Base-by-base conservation (phyloP, 164 flowering plant species). In the Vitis vinifera region DNA sequence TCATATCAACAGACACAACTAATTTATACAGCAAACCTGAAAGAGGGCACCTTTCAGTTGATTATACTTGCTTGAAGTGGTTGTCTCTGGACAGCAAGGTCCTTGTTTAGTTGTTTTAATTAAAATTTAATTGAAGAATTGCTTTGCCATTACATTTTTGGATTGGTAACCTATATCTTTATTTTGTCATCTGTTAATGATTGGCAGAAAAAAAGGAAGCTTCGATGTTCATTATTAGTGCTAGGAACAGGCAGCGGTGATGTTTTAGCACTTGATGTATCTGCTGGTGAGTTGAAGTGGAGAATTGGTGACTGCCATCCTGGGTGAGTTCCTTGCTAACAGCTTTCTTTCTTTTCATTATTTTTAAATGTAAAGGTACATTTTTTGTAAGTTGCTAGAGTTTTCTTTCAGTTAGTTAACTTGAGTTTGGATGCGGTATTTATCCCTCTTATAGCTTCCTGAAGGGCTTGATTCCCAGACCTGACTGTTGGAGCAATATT, bases 61-160 rank as follows among this genome's bases (percentile, higher is more conserved):
- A 93, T 78, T 93, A 93, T 67, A 89, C 85, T 0, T 95, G 97
- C 82, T 93, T 95, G 94, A 84, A 87, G 79, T 95, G 98, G 98
- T 62, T 91, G 73, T 66, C 86, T 58, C 64, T 85, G 58, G 88
- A 75, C 5, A 81, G 67, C 74, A 90, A 90, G 99, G 97, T 94
- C 62, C 9, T 62, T n/a, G 55, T 68, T 23, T 1, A n/a, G 47
- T 23, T 44, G 19, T 59, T 13, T 27, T 15, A 51, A 62, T n/a
- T 48, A 37, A 31, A 37, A 37, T 37, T 23, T 37, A 37, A 37
- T 3, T 37, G 44, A 6, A 37, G 44, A 37, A 37, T 37, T 37
- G 44, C 5, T 37, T 37, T 37, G 44, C 44, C 44, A 37, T 64
- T 9, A 27, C 8, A 11, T 23, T 37, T 2, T 13, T 27, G 12